Conservation (phyloP, 2,329 filamentous ascomycete genomes). For the Pyrenochaeta sp. region DNA sequence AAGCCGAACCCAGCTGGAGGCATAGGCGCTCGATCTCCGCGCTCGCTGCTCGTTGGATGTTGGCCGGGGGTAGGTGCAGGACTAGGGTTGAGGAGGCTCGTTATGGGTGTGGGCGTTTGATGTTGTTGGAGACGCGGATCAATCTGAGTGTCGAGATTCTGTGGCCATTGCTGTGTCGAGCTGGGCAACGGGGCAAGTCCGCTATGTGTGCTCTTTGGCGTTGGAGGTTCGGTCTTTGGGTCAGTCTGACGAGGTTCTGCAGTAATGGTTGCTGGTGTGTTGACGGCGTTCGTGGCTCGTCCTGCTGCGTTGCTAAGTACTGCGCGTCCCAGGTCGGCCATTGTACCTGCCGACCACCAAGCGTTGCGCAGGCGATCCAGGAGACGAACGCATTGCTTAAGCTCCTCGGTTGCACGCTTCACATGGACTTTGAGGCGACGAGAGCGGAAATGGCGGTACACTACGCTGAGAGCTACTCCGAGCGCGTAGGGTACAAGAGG, state of each 20-base stretch:
- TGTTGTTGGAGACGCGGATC: slow-evolving; percentile 46
- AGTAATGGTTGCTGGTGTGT: slow-evolving; percentile 38
- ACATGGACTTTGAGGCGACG: slow-evolving; percentile 59
- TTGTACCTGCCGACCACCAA: slow-evolving; percentile 58
- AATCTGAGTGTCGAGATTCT: slow-evolving; percentile 38
- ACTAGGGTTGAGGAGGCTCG: slow-evolving; percentile 40
- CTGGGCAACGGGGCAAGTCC: slow-evolving; percentile 17
- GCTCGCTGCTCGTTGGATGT: slow-evolving; percentile 50
- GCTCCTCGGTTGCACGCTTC: slow-evolving; percentile 56
- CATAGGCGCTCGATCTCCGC: slow-evolving; percentile 38
- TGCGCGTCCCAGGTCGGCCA: slow-evolving; percentile 53
- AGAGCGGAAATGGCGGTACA: slow-evolving; percentile 65
- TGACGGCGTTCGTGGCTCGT: slow-evolving; percentile 44
- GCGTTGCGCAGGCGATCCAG: slow-evolving; percentile 55
- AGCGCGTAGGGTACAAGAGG: slow-evolving; percentile 66
- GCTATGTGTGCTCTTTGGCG: slow-evolving; percentile 25
- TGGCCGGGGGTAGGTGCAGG: slow-evolving; percentile 41
- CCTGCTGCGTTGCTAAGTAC: slow-evolving; percentile 52
- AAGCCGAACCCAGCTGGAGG: slow-evolving; percentile 38
- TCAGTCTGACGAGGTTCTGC: slow-evolving; percentile 29
- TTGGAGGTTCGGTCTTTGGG: slow-evolving; percentile 29
- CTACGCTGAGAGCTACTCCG: slow-evolving; percentile 63
- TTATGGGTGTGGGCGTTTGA: slow-evolving; percentile 38
- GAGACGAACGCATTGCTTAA: slow-evolving; percentile 54
- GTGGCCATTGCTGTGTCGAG: slow-evolving; percentile 32